phyloP scores from a whole-genome alignment of 208 protist species.

The Acanthamoeba triangularis region DNA sequence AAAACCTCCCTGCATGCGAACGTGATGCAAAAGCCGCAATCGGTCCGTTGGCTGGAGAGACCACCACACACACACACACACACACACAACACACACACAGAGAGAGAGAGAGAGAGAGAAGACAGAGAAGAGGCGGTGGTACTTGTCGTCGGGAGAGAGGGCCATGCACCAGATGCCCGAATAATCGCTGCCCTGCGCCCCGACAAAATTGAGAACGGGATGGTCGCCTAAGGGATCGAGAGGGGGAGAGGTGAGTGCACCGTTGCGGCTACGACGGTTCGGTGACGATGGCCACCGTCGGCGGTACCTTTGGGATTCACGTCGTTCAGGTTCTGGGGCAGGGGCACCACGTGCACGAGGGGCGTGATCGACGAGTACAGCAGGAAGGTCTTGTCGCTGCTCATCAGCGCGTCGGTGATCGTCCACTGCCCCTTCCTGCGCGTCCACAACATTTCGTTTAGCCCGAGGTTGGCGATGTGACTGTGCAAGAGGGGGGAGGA shows the following conservation, averaged over 20 bases:
- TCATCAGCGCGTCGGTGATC: slow-evolving; percentile 35
- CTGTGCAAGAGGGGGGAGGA: not conserved
- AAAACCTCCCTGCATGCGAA: not conserved
- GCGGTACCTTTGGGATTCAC: not conserved
- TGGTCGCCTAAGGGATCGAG: not conserved
- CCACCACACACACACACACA: not conserved
- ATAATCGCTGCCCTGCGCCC: slow-evolving; percentile 19
- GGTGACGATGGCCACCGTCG: not conserved
- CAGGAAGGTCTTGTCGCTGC: slow-evolving; percentile 19
- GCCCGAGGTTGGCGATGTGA: not conserved
- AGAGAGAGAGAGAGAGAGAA: not conserved
- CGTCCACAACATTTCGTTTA: not conserved
- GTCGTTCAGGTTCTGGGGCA: not conserved
- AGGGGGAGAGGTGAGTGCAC: not conserved
- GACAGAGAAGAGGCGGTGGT: not conserved
- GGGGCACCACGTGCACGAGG: not conserved
- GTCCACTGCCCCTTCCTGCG: slow-evolving; percentile 71
- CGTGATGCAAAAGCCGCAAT: not conserved
- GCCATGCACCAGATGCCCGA: slow-evolving; percentile 73
- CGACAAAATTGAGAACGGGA: slow-evolving; percentile 10
- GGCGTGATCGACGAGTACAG: slow-evolving; percentile 71
- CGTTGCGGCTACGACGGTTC: not conserved
- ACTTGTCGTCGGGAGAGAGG: slow-evolving; percentile 27
- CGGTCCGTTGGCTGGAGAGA: no score
- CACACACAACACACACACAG: not conserved